Base-by-base conservation (phyloP, 495 filamentous ascomycete genomes). In the Halenospora varia region DNA sequence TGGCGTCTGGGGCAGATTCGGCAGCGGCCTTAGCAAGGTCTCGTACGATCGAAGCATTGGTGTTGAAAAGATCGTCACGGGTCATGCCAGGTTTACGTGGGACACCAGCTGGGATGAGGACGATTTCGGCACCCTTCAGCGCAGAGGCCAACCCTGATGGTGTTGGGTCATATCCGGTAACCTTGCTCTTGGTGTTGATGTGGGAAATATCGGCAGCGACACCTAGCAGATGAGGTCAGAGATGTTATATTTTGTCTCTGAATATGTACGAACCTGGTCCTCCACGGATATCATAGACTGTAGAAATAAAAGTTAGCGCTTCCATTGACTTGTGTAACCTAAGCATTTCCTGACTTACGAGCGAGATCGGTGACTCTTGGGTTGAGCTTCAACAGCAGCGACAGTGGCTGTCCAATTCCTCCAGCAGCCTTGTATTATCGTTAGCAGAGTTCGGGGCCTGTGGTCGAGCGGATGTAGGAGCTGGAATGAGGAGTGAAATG, bases 41-140 rank as follows among this genome's bases (percentile, higher is more conserved):
- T 60, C 94, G 94, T 72, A 98, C 94, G 70, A 98, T 98, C 63
- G 91, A 96, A 73, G 95, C 94, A 75, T 98, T 98, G 82, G 93
- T 98, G 82, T 98, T 98, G 89, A 98, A 98, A 54, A 98, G 88
- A 70, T 98, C 92, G 78, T 97, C 94, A 79, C 94, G 91, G 78
- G 89, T 95, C 94, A 98, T 98, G 76, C 94, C 94, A 69, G 94
- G 94, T 84, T 98, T 98, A 78, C 94, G 92, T 64, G 94, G 94
- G 62, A 98, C 94, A 78, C 94, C 94, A 66, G 94, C 94, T 66
- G 94, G 94, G 73, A 98, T 97, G 66, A 98, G 85, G 66, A 98
- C 91, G 66, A 98, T 85, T 71, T 97, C 90, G 61, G 90, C 77
- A 69, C 84, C 92, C 74, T 87, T 88, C 69, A 97, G 84, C 61